These are phyloP conservation scores for Lantana camara DNA, from an alignment of 257 asterid genomes.

Conservation along the genomic window DNA sequence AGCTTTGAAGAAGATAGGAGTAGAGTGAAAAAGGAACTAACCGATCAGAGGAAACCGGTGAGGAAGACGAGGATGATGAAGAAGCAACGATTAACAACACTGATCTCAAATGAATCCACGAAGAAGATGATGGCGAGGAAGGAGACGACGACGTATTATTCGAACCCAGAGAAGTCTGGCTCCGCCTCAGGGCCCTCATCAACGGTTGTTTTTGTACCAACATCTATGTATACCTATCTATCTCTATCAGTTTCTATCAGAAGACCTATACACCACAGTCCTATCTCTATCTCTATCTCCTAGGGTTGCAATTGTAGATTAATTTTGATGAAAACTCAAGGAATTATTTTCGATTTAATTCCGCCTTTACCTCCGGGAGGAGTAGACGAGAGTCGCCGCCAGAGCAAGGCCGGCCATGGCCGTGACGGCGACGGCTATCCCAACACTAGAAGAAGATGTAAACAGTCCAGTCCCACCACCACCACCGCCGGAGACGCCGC, in stretches of 20 bases:
- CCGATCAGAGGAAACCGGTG: constrained; percentile 66
- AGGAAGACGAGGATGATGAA: constrained; percentile 60
- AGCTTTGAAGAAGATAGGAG: constrained; percentile 24
- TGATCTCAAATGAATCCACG: constrained; percentile 81
- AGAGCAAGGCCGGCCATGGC: constrained; percentile 81
- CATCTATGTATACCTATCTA: constrained; percentile 41
- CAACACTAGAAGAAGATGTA: constrained; percentile 53
- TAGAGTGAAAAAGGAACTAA: constrained; percentile 47
- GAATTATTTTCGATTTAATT: constrained; percentile 3
- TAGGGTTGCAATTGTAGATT: constrained; percentile 24
- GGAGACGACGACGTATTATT: constrained; percentile 35
- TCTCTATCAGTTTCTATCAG: constrained; percentile 17
- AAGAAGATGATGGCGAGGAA: constrained; percentile 47
- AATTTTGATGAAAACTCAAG: constrained; percentile 3
- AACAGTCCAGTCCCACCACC: constrained; percentile 39
- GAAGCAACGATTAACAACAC: constrained; percentile 70
- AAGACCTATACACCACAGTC: constrained; percentile 17
- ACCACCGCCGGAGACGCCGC: constrained; percentile 45
- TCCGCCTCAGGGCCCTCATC: constrained; percentile 76
- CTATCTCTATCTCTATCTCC: constrained; percentile 6
- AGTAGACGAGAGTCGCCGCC: constrained; percentile 71
- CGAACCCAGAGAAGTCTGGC: constrained; percentile 58
- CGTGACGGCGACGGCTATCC: constrained; percentile 67
- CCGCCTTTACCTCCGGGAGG: constrained; percentile 65
- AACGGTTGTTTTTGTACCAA: constrained; percentile 65